A percentile compares a stretch with the other conserved stretches of the same genome.
These are phyloP conservation scores for Rosellinia necatrix DNA, from an alignment of 2,329 filamentous ascomycete species.

Conservation along the genomic window DNA sequence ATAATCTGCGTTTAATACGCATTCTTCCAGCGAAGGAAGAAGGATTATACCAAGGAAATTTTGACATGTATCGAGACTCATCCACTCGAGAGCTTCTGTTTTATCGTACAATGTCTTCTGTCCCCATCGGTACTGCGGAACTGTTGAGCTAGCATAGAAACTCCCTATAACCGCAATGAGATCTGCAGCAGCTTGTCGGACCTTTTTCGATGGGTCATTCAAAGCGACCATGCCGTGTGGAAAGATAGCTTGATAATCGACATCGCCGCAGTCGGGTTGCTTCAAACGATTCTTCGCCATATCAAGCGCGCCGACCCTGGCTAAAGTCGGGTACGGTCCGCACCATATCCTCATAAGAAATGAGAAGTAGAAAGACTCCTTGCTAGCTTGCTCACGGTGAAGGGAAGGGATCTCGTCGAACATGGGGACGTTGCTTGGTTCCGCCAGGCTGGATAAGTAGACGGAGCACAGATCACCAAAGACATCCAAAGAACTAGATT, in stretches of 20 bases:
- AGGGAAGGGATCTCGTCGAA: constrained; percentile 63
- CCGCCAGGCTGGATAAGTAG: constrained; percentile 51
- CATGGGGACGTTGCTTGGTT: constrained; percentile 46
- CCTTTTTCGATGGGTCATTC: constrained; percentile 73
- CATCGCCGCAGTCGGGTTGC: constrained; percentile 49
- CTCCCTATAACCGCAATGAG: constrained; percentile 62
- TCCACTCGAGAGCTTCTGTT: constrained; percentile 57
- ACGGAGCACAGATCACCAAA: constrained; percentile 64
- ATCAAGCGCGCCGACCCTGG: constrained; percentile 71
- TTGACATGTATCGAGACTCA: constrained; percentile 61
- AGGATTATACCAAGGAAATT: constrained; percentile 69
- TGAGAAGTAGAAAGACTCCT: constrained; percentile 70
- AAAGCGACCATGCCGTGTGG: constrained; percentile 80
- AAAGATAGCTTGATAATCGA: constrained; percentile 79
- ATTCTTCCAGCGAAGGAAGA: constrained; percentile 82
- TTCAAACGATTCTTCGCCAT: constrained; percentile 64
- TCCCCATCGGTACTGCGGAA: constrained; percentile 57
- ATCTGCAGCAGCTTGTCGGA: constrained; percentile 75
- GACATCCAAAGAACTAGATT: constrained; percentile 53
- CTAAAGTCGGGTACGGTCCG: constrained; percentile 70
- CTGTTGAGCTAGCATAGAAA: constrained; percentile 48
- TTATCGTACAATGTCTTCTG: constrained; percentile 68
- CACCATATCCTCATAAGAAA: constrained; percentile 80
- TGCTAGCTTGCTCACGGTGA: constrained; percentile 56
- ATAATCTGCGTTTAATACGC: constrained; percentile 76